Base-by-base conservation (phyloP, 202 grass and related monocot species). In the Panicum virgatum region DNA sequence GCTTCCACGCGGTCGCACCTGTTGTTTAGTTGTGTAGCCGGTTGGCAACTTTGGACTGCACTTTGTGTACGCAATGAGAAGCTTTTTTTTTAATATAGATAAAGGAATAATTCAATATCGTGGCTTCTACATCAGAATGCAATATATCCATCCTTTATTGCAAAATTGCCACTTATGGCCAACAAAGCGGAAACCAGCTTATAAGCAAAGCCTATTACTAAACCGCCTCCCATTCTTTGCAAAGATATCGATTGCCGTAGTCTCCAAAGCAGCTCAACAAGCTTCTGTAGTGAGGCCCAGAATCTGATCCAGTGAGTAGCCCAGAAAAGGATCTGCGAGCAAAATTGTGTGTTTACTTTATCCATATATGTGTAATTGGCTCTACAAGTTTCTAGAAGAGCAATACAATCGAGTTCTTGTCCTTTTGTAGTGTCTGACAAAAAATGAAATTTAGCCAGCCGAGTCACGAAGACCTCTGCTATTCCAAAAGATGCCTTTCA, bases 1-100 rank as follows among this genome's bases (percentile, higher is more conserved):
- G 19, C 42, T 73, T 80, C 37, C 19, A 59, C 37, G 72, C 72
- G 74, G 67, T 67, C 27, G 47, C 11, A 66, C 29, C n/a, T 66
- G 16, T 14, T 73, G 51, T 74, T 26, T 78, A 50, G 10, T 29
- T 70, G 27, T 16, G 7, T 57, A 38, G 19, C 36, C 39, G 26
- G 30, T 40, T 51, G 18, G 69, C 51, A 29, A 51, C 64, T 66
- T 54, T 27, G 25, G 43, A 59, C 39, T 13, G 32, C 57, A 40
- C 22, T 76, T 7, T 72, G 36, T 86, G 57, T 14, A 58, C 22
- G 43, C 44, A 46, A 48, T 78, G 65, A n/a, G 16, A 25, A 64
- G 45, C 66, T 30, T 66, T 65, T n/a, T 40, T 44, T 45, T 13
- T 13, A n/a, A n/a, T n/a, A n/a, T 45, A 45, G 44, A 45, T 45